Conservation (phyloP, 2,329 filamentous ascomycete genomes). For the Lasiodiplodia theobromae region DNA sequence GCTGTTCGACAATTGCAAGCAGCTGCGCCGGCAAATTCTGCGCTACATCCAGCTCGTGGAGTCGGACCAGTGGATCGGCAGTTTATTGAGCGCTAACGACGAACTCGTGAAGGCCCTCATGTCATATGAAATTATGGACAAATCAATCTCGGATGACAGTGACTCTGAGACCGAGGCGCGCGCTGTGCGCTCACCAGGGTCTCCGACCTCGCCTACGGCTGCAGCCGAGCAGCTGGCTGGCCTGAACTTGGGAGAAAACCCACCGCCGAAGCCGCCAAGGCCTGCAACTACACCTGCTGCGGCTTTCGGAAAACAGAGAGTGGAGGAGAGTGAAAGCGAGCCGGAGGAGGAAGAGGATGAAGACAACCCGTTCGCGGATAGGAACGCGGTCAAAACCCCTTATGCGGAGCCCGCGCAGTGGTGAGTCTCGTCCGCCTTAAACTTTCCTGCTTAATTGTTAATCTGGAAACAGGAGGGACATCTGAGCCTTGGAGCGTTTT, state of each 20-base stretch:
- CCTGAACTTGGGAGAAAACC: conserved; percentile 49
- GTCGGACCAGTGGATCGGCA: conserved; percentile 86
- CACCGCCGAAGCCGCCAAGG: conserved; percentile 59
- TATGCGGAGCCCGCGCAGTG: conserved; percentile 50
- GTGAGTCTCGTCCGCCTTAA: conserved; percentile 2
- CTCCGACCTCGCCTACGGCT: conserved; percentile 19
- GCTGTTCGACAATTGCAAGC: conserved; percentile 86
- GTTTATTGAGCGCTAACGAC: conserved; percentile 91
- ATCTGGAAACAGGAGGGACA: conserved; percentile 20
- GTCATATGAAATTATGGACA: conserved; percentile 92
- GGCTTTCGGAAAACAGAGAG: conserved; percentile 45
- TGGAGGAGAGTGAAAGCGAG: conserved; percentile 64
- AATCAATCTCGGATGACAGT: conserved; percentile 77
- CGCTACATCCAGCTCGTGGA: conserved; percentile 94
- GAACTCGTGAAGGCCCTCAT: conserved; percentile 93
- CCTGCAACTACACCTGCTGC: conserved; percentile 48
- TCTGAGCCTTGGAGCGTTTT: conserved; percentile 1
- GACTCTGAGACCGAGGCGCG: conserved; percentile 65
- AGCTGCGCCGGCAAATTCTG: conserved; percentile 80
- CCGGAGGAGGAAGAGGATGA: conserved; percentile 68
- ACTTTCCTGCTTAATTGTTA: background rate
- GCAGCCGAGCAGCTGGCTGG: conserved; percentile 54
- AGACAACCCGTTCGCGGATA: conserved; percentile 87
- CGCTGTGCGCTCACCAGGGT: conserved; percentile 27
- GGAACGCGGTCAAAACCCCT: conserved; percentile 68